Evolutionary conservation across 768 basidiomycete species (phyloP).

Genomic region (Pulveroboletus sp.): DNA sequence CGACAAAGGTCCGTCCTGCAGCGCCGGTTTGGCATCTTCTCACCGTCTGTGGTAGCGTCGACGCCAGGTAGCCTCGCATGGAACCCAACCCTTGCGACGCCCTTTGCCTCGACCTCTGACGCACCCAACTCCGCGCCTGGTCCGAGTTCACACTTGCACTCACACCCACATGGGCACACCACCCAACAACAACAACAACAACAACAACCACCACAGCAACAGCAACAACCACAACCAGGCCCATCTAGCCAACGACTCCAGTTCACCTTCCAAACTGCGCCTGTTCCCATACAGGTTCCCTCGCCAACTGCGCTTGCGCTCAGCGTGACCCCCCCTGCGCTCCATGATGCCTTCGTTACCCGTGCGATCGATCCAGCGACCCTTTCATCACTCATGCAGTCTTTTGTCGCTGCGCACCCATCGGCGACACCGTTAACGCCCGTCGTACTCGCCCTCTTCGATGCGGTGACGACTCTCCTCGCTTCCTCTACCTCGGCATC

Average conservation of each 20-base stretch:
- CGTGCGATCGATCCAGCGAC: slow-evolving; percentile 43
- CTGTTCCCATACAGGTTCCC: slow-evolving; percentile 33
- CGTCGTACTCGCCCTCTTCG: slow-evolving; percentile 51
- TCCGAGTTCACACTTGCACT: slow-evolving; percentile 31
- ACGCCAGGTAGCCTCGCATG: slow-evolving; percentile 31
- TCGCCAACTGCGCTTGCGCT: slow-evolving; percentile 20
- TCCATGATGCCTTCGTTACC: slow-evolving; percentile 30
- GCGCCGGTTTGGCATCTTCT: neutral
- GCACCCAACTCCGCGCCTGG: slow-evolving; percentile 15
- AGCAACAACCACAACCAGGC: slow-evolving; percentile 29
- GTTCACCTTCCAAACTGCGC: slow-evolving; percentile 39
- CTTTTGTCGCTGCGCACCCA: slow-evolving; percentile 44
- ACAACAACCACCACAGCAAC: slow-evolving; percentile 22
- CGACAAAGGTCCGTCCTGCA: slow-evolving; percentile 41
- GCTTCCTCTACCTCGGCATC: slow-evolving; percentile 7
- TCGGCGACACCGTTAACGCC: slow-evolving; percentile 47
- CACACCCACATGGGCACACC: slow-evolving; percentile 11
- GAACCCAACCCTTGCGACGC: slow-evolving; percentile 35
- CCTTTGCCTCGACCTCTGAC: slow-evolving; percentile 32
- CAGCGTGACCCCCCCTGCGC: slow-evolving; percentile 25
- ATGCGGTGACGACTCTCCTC: slow-evolving; percentile 37
- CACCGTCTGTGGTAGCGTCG: slow-evolving; percentile 6
- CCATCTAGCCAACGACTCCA: slow-evolving; percentile 36
- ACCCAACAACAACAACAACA: slow-evolving; percentile 4
- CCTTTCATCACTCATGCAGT: slow-evolving; percentile 51